These are phyloP conservation scores for Massarina eburnea DNA, from an alignment of 2,329 filamentous ascomycete species.

Conservation along the genomic window DNA sequence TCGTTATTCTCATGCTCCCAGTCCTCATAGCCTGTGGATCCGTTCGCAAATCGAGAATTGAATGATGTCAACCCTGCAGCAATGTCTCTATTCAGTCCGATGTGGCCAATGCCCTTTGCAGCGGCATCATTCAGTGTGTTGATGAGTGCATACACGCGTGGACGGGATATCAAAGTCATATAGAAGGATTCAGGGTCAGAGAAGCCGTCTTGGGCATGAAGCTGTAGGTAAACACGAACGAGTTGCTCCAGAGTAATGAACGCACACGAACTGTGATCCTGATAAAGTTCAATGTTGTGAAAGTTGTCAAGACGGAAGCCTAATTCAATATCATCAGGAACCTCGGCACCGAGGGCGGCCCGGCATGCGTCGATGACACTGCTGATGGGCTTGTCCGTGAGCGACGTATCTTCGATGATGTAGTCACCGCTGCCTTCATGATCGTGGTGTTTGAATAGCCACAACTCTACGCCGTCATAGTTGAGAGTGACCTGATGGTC, in stretches of 20 bases:
- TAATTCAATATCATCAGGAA: slow-evolving; percentile 55
- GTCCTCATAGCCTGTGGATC: slow-evolving; percentile 22
- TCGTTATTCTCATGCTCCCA: slow-evolving; percentile 17
- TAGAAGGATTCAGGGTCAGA: slow-evolving; percentile 59
- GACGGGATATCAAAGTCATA: slow-evolving; percentile 57
- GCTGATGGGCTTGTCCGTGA: slow-evolving; percentile 43
- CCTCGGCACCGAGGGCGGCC: slow-evolving; percentile 55
- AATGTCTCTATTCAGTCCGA: slow-evolving; percentile 45
- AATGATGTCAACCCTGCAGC: slow-evolving; percentile 31
- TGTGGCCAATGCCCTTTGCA: slow-evolving; percentile 59
- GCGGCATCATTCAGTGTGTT: slow-evolving; percentile 55
- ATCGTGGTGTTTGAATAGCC: slow-evolving; percentile 35
- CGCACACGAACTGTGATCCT: slow-evolving; percentile 36
- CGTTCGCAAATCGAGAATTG: slow-evolving; percentile 15
- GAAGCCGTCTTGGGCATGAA: slow-evolving; percentile 62
- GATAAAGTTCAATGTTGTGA: slow-evolving; percentile 32
- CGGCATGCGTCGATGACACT: slow-evolving; percentile 61
- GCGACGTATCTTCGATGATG: slow-evolving; percentile 27
- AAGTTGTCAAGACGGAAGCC: slow-evolving; percentile 50
- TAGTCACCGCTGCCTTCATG: slow-evolving; percentile 33
- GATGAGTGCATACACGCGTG: slow-evolving; percentile 57
- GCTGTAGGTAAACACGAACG: slow-evolving; percentile 59
- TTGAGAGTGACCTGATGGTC: slow-evolving; percentile 30
- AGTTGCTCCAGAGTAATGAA: slow-evolving; percentile 49
- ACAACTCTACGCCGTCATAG: slow-evolving; percentile 31